A percentile compares a stretch with the other conserved stretches of the same genome.
These are phyloP conservation scores for Didymella lethalis DNA, from an alignment of 2,329 filamentous ascomycete species.

Conservation along the genomic window DNA sequence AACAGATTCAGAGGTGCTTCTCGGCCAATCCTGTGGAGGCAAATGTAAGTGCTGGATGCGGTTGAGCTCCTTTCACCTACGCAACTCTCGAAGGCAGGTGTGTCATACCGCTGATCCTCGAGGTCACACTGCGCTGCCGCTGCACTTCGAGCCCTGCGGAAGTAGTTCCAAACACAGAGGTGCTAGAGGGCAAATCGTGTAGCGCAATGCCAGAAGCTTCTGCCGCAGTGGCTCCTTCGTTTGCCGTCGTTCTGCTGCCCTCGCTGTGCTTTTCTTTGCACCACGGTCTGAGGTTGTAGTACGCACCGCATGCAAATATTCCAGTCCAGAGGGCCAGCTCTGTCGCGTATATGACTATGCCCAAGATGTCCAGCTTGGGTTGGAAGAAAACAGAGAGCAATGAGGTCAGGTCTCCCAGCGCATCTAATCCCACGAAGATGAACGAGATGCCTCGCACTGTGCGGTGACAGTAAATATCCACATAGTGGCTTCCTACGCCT, in stretches of 20 bases:
- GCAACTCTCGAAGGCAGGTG: slow-evolving; percentile 19
- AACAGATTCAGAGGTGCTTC: neutral
- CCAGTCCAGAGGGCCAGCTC: slow-evolving; percentile 73
- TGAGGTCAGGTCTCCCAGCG: slow-evolving; percentile 72
- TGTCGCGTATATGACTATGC: slow-evolving; percentile 71
- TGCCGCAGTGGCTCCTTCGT: slow-evolving; percentile 6
- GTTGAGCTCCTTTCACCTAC: slow-evolving; percentile 12
- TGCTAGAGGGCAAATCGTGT: slow-evolving; percentile 64
- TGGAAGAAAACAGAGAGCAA: slow-evolving; percentile 71
- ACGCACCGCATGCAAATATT: slow-evolving; percentile 70
- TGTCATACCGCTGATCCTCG: slow-evolving; percentile 7
- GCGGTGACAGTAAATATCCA: slow-evolving; percentile 71
- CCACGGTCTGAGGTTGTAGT: slow-evolving; percentile 71
- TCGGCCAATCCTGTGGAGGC: slow-evolving; percentile 1
- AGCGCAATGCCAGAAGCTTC: slow-evolving; percentile 49
- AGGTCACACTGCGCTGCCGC: slow-evolving; percentile 26
- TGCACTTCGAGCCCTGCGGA: slow-evolving; percentile 51
- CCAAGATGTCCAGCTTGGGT: slow-evolving; percentile 64
- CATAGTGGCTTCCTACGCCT: slow-evolving; percentile 73
- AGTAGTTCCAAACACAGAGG: slow-evolving; percentile 69
- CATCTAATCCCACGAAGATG: slow-evolving; percentile 74
- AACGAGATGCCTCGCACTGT: slow-evolving; percentile 76
- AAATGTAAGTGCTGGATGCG: slow-evolving; percentile 1
- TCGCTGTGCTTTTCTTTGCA: slow-evolving; percentile 48
- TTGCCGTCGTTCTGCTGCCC: slow-evolving; percentile 1